Percentiles rank a stretch among this genome's conserved stretches.
phyloP scores from a whole-genome alignment of 2,329 filamentous ascomycete species.

The Phialophora expanda region DNA sequence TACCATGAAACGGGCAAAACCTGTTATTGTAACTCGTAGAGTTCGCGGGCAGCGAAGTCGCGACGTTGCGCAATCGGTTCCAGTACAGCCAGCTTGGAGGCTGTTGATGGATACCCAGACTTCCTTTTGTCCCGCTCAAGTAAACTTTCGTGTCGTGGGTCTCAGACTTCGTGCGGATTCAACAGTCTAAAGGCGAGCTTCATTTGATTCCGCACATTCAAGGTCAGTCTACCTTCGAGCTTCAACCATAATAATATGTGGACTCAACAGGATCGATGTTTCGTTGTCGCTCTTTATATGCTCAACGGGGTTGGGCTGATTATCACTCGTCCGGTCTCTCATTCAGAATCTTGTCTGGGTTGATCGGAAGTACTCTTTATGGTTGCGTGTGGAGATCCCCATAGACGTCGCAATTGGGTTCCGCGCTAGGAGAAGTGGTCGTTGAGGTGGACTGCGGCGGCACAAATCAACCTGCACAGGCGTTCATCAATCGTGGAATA shows the following conservation, averaged over 20 bases:
- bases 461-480: neutral
- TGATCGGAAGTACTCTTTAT: neutral
- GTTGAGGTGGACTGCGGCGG: neutral
- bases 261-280: neutral
- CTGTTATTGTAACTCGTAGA: neutral
- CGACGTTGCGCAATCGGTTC: neutral
- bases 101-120: neutral
- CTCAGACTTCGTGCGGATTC: neutral
- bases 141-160: neutral
- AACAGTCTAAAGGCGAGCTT: neutral
- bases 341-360: neutral
- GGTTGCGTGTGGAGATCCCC: neutral
- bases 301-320: neutral
- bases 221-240: neutral
- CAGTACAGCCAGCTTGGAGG: neutral
- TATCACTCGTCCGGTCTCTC: neutral
- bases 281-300: neutral
- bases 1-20: neutral
- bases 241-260: neutral
- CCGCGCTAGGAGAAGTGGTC: neutral
- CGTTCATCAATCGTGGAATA: neutral
- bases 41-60: neutral
- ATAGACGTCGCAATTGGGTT: neutral
- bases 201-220: neutral
- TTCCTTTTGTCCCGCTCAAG: neutral